Base-by-base conservation (phyloP, 1,284 basidiomycete genomes). In the Moesziomyces globuligerus region DNA sequence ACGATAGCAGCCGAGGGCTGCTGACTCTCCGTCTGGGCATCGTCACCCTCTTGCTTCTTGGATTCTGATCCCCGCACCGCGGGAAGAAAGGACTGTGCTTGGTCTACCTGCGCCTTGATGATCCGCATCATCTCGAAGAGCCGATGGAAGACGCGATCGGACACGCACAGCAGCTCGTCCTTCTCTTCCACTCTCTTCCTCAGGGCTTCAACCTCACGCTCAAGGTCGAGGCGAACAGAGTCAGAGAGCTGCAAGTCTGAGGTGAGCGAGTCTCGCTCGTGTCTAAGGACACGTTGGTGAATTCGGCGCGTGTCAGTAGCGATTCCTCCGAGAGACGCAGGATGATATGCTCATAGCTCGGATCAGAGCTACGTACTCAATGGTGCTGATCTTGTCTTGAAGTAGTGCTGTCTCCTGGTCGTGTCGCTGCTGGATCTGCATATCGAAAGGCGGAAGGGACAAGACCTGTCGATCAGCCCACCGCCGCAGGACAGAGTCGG, bases 161-260 rank as follows among this genome's bases (percentile, higher is more conserved):
- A 68, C 5, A 60, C 24, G 39, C 45, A 68, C 7, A 70, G 52
- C 4, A 70, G 56, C 38, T 60, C 52, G n/a, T 70, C 53, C 21
- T 60, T 70, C 34, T 50, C 38, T 20, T 50, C 38, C 1, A 52
- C 9, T 4, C 59, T 56, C 20, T 24, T 20, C 9, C 25, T 25
- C 3, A 70, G 25, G 15, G 44, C 40, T n/a, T 54, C 49, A 3
- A 56, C 15, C 38, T 60, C 48, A 13, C 45, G 23, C 21, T 42
- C 41, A 5, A 57, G 26, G 20, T 40, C 15, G 9, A 28, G 38
- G 17, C 42, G 9, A 7, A 51, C 44, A 4, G 47, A 6, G 7
- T 32, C 34, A 10, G 47, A 18, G 23, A 54, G 34, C 9, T 65
- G 17, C 3, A 65, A 48, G 50, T 65, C 41, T 21, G 15, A 7